phyloP scores from a whole-genome alignment of 2,329 filamentous ascomycete species.

The Aspergillus terreus region DNA sequence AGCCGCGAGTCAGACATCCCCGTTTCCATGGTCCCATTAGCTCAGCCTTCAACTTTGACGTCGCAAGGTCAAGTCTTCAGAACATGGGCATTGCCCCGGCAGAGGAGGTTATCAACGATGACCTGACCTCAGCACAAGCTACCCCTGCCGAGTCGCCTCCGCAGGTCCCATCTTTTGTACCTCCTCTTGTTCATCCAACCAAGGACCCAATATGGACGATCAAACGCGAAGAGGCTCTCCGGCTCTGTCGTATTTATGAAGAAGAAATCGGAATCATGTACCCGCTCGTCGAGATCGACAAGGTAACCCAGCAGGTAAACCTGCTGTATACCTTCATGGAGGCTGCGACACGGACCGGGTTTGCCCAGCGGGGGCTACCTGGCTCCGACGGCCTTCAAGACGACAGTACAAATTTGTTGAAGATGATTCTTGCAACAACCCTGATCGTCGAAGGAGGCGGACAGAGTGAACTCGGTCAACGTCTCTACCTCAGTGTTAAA shows the following conservation, averaged over 20 bases:
- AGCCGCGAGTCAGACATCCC: slow-evolving; percentile 53
- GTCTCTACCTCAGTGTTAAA: slow-evolving; percentile 73
- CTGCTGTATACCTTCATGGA: slow-evolving; percentile 71
- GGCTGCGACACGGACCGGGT: slow-evolving; percentile 56
- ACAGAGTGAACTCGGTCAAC: slow-evolving; percentile 68
- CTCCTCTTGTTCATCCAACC: slow-evolving; percentile 40
- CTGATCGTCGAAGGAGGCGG: slow-evolving; percentile 75
- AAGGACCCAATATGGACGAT: slow-evolving; percentile 80
- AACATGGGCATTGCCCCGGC: slow-evolving; percentile 77
- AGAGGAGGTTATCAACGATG: slow-evolving; percentile 61
- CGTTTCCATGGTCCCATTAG: slow-evolving; percentile 83
- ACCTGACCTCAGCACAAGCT: slow-evolving; percentile 48
- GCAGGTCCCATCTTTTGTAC: slow-evolving; percentile 25
- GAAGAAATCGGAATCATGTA: slow-evolving; percentile 94
- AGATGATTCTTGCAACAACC: slow-evolving; percentile 76
- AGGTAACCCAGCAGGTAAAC: slow-evolving; percentile 66
- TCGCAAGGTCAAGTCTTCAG: slow-evolving; percentile 80
- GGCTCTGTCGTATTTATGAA: slow-evolving; percentile 75
- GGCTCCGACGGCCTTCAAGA: slow-evolving; percentile 60
- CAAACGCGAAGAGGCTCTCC: slow-evolving; percentile 72
- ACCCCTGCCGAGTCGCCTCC: slow-evolving; percentile 49
- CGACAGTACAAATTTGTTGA: slow-evolving; percentile 67
- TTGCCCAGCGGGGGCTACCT: slow-evolving; percentile 52
- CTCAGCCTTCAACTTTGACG: slow-evolving; percentile 77
- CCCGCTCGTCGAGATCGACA: slow-evolving; percentile 73